Evolutionary conservation across 345 rosid species (phyloP).

Genomic region (Ceriops tagal): DNA sequence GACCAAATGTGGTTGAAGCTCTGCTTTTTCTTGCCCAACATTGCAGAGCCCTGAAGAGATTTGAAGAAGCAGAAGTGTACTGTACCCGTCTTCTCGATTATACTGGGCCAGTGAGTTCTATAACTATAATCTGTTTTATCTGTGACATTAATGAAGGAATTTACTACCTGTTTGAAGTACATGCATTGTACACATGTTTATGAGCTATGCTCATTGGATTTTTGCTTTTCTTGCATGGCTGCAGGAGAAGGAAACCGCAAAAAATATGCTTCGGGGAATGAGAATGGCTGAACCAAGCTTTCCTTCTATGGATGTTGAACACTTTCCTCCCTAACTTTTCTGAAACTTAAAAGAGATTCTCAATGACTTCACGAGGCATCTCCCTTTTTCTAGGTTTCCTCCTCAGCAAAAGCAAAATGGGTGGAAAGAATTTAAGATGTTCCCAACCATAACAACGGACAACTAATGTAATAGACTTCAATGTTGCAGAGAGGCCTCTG

Average conservation of each 20-base stretch:
- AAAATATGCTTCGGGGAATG: constrained; percentile 74
- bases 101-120: constrained; percentile 75
- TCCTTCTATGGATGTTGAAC: constrained; percentile 74
- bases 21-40: constrained; percentile 73
- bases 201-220: constrained; percentile 1
- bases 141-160: not conserved
- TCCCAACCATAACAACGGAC: not conserved
- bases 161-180: not conserved
- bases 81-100: constrained; percentile 92
- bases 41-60: constrained; percentile 58
- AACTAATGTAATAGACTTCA: not conserved
- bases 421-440: not conserved
- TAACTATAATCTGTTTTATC: not conserved
- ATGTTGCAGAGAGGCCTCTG: not conserved
- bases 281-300: constrained; percentile 52
- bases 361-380: not conserved
- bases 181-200: not conserved
- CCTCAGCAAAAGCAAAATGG: too few species aligned
- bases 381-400: not conserved
- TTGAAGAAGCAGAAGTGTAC: constrained; percentile 92
- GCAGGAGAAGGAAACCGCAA: constrained; percentile 89
- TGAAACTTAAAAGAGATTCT: not conserved
- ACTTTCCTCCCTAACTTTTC: constrained; percentile 52
- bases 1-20: constrained; percentile 88
- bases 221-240: constrained; percentile 21